Evolutionary conservation across 139 green algal genomes (phyloP).

Genomic region (Edaphochlamys debaryana): DNA sequence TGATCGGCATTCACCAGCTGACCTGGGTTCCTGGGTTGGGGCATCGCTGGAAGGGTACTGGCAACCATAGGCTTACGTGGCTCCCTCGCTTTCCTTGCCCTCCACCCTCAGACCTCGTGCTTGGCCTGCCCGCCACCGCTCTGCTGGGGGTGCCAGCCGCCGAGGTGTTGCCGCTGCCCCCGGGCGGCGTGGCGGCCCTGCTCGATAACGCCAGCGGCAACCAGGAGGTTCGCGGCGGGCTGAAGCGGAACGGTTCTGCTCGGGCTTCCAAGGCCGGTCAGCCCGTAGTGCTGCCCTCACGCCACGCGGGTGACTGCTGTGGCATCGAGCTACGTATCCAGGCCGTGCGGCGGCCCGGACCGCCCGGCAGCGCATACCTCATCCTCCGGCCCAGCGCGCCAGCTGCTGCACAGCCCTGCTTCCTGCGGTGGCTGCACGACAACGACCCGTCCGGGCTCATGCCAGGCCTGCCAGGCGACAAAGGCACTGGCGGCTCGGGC

Average conservation of each 20-base stretch:
- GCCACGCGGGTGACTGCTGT: conserved; percentile 4
- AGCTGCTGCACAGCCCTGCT: background rate
- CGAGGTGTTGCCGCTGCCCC: background rate
- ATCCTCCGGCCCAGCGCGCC: background rate
- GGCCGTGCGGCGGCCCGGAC: background rate
- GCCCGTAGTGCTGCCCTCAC: too few relatives aligned
- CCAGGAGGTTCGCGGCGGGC: background rate
- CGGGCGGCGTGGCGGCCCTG: background rate
- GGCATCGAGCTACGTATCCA: background rate
- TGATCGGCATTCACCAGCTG: too few relatives aligned
- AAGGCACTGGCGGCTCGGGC: too few relatives aligned
- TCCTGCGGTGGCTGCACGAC: conserved; percentile 5
- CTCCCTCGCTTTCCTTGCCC: too few relatives aligned
- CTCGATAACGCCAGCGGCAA: background rate
- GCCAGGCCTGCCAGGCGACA: too few relatives aligned
- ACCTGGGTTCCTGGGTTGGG: too few relatives aligned
- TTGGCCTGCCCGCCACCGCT: background rate
- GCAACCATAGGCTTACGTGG: too few relatives aligned
- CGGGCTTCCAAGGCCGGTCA: background rate
- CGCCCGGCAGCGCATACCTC: background rate
- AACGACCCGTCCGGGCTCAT: background rate
- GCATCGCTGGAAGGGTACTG: too few relatives aligned
- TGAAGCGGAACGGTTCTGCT: background rate
- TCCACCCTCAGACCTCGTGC: background rate
- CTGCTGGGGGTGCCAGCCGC: background rate